phyloP scores from a whole-genome alignment of 1,284 basidiomycete species.

The Mycena sp. region DNA sequence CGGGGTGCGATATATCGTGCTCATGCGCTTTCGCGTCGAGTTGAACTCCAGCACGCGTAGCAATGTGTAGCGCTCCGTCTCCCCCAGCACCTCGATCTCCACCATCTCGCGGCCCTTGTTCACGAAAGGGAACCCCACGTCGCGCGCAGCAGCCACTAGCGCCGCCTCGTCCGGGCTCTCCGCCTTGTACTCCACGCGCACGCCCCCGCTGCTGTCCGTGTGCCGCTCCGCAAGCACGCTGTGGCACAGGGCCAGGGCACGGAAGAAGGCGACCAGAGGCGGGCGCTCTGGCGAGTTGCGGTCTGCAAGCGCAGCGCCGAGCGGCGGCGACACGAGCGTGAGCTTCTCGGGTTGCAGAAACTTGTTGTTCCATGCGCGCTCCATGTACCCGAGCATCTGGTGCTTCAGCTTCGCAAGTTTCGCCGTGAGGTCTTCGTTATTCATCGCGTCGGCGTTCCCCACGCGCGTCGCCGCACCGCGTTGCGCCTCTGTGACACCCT shows the following conservation, averaged over 20 bases:
- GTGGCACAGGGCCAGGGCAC: constrained; percentile 92
- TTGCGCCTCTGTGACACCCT: constrained; percentile 96
- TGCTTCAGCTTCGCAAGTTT: constrained; percentile 76
- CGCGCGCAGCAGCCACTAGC: constrained; percentile 90
- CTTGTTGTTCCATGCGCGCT: constrained; percentile 87
- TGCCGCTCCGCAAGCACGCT: constrained; percentile 82
- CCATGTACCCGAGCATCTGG: constrained; percentile 83
- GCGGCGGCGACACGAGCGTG: constrained; percentile 88
- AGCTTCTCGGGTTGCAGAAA: constrained; percentile 85
- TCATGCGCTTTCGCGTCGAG: constrained; percentile 94
- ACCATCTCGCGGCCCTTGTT: constrained; percentile 78
- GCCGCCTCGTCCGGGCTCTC: constrained; percentile 97
- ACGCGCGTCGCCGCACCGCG: constrained; percentile 89
- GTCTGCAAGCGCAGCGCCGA: constrained; percentile 82
- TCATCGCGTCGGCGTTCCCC: constrained; percentile 71
- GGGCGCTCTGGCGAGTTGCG: constrained; percentile 68
- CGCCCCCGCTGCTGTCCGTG: constrained; percentile 46
- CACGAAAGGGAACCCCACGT: constrained; percentile 93
- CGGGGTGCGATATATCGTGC: constrained; percentile 85
- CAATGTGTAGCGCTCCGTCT: constrained; percentile 83
- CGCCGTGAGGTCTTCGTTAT: constrained; percentile 75
- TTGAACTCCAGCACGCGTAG: constrained; percentile 94
- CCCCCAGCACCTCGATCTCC: constrained; percentile 93
- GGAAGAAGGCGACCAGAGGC: constrained; percentile 88
- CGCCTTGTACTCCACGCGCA: constrained; percentile 91